Evolutionary conservation across 2,329 filamentous ascomycete genomes (phyloP).

Genomic region (Talaromyces pinophilus): DNA sequence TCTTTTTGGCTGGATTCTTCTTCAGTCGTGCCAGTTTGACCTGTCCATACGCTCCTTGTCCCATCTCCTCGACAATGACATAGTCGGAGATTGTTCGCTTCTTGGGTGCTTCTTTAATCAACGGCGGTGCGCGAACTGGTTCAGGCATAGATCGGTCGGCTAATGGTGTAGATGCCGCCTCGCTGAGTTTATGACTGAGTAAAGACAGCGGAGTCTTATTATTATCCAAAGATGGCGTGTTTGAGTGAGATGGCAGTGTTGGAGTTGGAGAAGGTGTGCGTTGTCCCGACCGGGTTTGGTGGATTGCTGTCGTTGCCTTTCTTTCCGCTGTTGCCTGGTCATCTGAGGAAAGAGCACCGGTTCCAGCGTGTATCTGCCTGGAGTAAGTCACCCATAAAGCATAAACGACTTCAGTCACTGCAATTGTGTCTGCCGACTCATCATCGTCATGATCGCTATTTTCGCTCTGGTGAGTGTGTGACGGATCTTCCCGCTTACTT

Average conservation of each 20-base stretch:
- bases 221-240: conserved; percentile 35
- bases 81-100: conserved; percentile 93
- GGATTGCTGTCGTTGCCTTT: conserved; percentile 65
- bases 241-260: conserved; percentile 27
- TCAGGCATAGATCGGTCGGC: conserved; percentile 44
- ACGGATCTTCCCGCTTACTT: conserved; percentile 65
- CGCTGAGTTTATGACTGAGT: conserved; percentile 54
- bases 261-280: conserved; percentile 47
- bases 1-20: conserved; percentile 71
- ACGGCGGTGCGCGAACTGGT: conserved; percentile 33
- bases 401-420: conserved; percentile 80
- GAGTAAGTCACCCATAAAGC: conserved; percentile 98
- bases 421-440: conserved; percentile 33
- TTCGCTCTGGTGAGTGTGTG: neutral
- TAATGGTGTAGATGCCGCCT: conserved; percentile 51
- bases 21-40: conserved; percentile 93
- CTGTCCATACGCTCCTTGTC: conserved; percentile 94
- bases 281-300: conserved; percentile 77
- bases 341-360: conserved; percentile 57
- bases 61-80: conserved; percentile 94
- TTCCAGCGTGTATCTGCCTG: conserved; percentile 79
- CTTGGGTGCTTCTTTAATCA: conserved; percentile 40
- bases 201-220: conserved; percentile 48
- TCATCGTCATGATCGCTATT: conserved; percentile 36
- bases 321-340: conserved; percentile 63